These are phyloP conservation scores for Chenopodium suecicum DNA, from an alignment of 148 eudicot genomes.

Conservation along the genomic window DNA sequence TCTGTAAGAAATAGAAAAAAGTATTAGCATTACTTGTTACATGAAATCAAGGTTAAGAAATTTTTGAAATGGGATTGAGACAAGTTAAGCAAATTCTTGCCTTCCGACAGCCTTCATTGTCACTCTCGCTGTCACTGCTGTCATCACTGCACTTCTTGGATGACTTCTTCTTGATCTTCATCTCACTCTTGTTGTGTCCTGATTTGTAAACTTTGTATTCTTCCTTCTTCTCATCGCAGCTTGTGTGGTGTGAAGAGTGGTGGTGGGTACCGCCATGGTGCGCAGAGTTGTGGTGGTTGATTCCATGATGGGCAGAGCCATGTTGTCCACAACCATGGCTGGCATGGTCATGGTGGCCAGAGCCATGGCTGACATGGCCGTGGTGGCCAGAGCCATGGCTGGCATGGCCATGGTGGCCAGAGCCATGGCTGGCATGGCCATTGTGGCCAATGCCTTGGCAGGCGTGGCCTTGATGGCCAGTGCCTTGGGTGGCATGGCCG, in stretches of 20 bases:
- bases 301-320: slow-evolving; percentile 10
- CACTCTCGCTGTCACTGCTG: slow-evolving; percentile 26
- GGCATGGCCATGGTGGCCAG: background rate
- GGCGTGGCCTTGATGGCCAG: background rate
- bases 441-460: slow-evolving; percentile 7
- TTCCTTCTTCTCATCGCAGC: slow-evolving; percentile 18
- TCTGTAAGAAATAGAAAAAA: no score
- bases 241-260: slow-evolving; percentile 14
- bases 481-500: background rate
- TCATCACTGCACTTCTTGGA: slow-evolving; percentile 23
- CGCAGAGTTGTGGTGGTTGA: background rate
- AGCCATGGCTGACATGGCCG: background rate
- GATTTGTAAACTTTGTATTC: slow-evolving; percentile 19
- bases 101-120: slow-evolving; percentile 24
- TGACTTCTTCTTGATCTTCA: slow-evolving; percentile 25
- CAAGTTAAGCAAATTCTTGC: background rate
- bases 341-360: background rate
- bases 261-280: background rate
- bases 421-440: background rate
- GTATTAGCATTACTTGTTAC: no score
- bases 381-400: background rate
- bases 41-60: background rate
- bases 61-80: background rate
- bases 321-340: background rate
- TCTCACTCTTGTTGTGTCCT: slow-evolving; percentile 11